Evolutionary conservation across 2,329 filamentous ascomycete species (phyloP), one percentile per base, ranked within the genome.

Genomic region (Claviceps pusilla): DNA sequence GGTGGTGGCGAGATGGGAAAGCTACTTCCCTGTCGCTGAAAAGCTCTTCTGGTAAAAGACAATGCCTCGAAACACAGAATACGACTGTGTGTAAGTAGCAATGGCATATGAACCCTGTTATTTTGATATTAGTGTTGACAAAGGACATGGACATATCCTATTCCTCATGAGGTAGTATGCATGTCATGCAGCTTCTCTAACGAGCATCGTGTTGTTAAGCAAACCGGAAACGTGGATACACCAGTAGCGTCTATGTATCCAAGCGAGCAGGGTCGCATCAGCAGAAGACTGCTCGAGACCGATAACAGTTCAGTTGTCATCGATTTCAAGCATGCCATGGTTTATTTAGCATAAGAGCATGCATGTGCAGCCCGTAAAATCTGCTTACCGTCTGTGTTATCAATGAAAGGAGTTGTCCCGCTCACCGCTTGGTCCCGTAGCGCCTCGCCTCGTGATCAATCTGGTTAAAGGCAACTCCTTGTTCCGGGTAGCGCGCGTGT

Each of bases 161-260:
- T 43, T 29, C 31, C 31, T 49, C 56, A 55, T 60, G 58, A 57
- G 50, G 58, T 53, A 55, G 49, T 55, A 61, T 59, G 59, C 56
- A 60, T 58, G 57, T 54, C 59, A 57, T 60, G 59, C 60, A 59
- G 50, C 39, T 10, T 35, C 14, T 29, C 12, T 47, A 4, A 45
- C 10, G 7, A 47, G 43, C 43, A 50, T 52, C 37, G 41, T 50
- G 48, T 14, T 35, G 37, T 52, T 48, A 49, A 28, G 28, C 42
- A 56, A 55, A 50, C 56, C 57, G 55, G 55, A 48, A 51, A 53
- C 48, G 51, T 48, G 24, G 24, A 24, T 24, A 24, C 24, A 54
- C 57, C 57, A 52, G 35, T 47, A 53, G 24, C 42, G 31, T 41
- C 39, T 33, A 33, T 41, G 14, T 6, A 41, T 19, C 51, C 14